Percentiles rank a stretch among this genome's conserved stretches.
phyloP scores from a whole-genome alignment of 2,329 filamentous ascomycete species.

The Venturia effusa region DNA sequence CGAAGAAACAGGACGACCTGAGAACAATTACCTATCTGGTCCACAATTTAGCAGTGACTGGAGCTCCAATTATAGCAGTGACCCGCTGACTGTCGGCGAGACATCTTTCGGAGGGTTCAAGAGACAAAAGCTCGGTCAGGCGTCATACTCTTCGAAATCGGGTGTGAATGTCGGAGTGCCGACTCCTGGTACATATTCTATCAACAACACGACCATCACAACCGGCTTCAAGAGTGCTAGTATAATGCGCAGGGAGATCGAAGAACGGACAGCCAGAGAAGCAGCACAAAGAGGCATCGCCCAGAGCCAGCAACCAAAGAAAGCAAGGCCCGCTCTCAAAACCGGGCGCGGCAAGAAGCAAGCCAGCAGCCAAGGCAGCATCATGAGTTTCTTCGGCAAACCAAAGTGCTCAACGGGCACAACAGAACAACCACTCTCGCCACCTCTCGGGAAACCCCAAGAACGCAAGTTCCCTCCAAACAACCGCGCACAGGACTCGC shows the following conservation, averaged over 20 bases:
- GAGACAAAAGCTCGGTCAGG: conserved; percentile 25
- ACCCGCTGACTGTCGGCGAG: conserved; percentile 23
- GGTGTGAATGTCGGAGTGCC: background rate
- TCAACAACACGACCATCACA: conserved; percentile 7
- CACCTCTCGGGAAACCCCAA: background rate
- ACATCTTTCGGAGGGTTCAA: conserved; percentile 20
- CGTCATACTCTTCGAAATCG: background rate
- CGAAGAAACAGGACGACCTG: conserved; percentile 22
- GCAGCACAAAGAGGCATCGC: background rate
- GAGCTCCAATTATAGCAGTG: conserved; percentile 2
- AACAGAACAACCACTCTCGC: background rate
- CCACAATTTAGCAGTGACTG: conserved; percentile 1
- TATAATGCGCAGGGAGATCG: background rate
- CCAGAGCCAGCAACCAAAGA: background rate
- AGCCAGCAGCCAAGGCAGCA: background rate
- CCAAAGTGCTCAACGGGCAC: conserved; percentile 21
- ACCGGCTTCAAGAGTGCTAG: conserved; percentile 5
- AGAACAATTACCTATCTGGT: conserved; percentile 17
- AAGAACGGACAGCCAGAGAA: background rate
- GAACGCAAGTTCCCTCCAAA: background rate
- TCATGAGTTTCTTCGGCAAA: conserved; percentile 3
- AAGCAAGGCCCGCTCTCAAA: background rate
- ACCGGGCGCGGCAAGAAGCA: background rate
- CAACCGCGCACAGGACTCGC: background rate
- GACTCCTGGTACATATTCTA: background rate